phyloP scores from a whole-genome alignment of 139 green algal genomes.

The Chlorella sp. region DNA sequence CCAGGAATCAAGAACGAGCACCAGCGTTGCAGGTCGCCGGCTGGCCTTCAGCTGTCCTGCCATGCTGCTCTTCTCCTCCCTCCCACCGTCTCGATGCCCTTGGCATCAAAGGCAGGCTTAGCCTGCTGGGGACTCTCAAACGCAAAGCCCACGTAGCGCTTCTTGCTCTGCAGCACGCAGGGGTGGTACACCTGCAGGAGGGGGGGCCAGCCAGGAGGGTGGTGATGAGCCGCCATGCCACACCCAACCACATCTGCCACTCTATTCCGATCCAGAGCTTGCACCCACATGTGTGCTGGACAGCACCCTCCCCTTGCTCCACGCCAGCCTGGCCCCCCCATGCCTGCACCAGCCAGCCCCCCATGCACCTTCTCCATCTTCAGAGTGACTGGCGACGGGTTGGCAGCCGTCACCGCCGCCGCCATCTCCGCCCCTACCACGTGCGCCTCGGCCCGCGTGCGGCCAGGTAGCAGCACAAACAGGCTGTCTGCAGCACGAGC shows the following conservation, averaged over 20 bases:
- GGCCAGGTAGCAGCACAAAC: constrained; percentile 91
- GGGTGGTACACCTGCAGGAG: constrained; percentile 83
- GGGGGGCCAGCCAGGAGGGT: too few relatives aligned
- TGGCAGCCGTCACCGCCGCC: constrained; percentile 77
- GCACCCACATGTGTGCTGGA: too few relatives aligned
- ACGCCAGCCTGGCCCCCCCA: background rate
- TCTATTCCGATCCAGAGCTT: too few relatives aligned
- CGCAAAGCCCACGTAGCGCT: constrained; percentile 94
- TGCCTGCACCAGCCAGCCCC: too few relatives aligned
- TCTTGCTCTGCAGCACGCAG: constrained; percentile 96
- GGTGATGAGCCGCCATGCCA: too few relatives aligned
- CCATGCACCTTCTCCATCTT: constrained; percentile 98
- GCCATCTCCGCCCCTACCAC: constrained; percentile 90
- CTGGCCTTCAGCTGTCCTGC: too few relatives aligned
- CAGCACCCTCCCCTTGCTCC: too few relatives aligned
- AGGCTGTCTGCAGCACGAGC: constrained; percentile 66
- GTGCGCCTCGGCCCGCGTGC: constrained; percentile 76
- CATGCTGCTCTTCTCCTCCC: too few relatives aligned
- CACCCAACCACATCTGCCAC: too few relatives aligned
- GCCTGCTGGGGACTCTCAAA: constrained; percentile 73
- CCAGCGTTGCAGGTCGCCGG: too few relatives aligned
- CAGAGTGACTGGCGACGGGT: constrained; percentile 87
- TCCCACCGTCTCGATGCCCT: constrained; percentile 89
- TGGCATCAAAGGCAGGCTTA: constrained; percentile 53
- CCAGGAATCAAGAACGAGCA: too few relatives aligned